Evolutionary conservation across 345 rosid genomes (phyloP), one percentile per base, ranked within the genome.

Genomic region (Syzygium oleosum): DNA sequence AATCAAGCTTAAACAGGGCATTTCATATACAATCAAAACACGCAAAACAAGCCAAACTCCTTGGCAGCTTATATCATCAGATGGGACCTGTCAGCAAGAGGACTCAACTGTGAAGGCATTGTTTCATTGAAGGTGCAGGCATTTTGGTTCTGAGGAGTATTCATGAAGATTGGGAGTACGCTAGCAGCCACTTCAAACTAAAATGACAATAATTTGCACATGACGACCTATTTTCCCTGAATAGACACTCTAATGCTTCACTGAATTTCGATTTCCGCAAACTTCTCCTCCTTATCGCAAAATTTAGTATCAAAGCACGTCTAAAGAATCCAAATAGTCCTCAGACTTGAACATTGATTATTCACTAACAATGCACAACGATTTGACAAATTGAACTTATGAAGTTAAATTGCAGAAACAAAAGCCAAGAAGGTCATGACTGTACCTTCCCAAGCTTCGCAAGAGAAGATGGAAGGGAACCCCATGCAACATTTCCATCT

Each of bases 401-500:
- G 61, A 85, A 52, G 43, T 31, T 34, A 34, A 51, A 52, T 19
- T 84, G 85, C 53, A 73, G 49, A 19, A 73, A 38, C 49, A 73
- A 38, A 38, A 38, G 49, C 27, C 49, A 73, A 38, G 22, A 19
- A 31, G 53, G n/a, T 31, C 27, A 59, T 34, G 22, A 54, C 12
- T 85, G 88, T 93, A 98, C 99, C 98, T 94, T 97, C 88, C 99
- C 99, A 52, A 96, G 95, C 93, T 91, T 94, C 38, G 97, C 91
- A 91, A 98, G 95, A 85, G 99, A 94, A 41, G 96, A 91, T 49
- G 99, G 97, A 38, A 96, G 97, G 10, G 97, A 90, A 90, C 85
- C 83, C 99, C 99, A 96, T 55, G 96, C 90, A 90, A 96, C 89
- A 91, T 87, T 93, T 86, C 93, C 94, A 84, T 96, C 96, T 16